Evolutionary conservation across 768 basidiomycete genomes (phyloP).

Genomic region (Tricholoma terreum): DNA sequence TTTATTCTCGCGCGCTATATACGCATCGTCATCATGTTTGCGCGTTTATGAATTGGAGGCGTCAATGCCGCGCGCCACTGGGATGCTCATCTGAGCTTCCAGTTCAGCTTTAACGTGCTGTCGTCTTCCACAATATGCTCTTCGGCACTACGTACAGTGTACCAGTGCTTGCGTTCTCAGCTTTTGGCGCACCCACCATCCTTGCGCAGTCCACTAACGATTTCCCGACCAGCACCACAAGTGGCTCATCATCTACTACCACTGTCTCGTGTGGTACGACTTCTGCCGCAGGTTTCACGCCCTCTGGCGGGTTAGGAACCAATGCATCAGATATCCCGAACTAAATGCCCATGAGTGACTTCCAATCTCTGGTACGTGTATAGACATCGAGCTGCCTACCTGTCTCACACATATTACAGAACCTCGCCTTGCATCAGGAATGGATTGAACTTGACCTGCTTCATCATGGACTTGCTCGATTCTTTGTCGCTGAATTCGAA

Average conservation of each 20-base stretch:
- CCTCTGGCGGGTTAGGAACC: constrained; percentile 19
- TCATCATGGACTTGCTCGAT: constrained; percentile 50
- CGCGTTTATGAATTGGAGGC: background rate
- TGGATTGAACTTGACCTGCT: constrained; percentile 54
- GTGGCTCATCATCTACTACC: background rate
- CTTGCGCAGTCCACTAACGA: background rate
- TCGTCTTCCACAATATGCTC: background rate
- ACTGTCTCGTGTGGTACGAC: no score
- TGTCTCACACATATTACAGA: constrained; percentile 21
- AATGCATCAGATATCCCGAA: constrained; percentile 16
- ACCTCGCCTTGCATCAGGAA: constrained; percentile 49
- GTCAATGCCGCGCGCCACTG: background rate
- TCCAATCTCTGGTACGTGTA: constrained; percentile 42
- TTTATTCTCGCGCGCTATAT: no score
- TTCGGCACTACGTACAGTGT: background rate
- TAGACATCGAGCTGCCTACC: background rate
- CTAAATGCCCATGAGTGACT: constrained; percentile 33
- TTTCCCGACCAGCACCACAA: background rate
- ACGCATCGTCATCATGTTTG: background rate
- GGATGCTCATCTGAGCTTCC: background rate
- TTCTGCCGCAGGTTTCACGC: constrained; percentile 8
- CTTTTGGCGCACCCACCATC: background rate
- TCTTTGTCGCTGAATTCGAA: constrained; percentile 55
- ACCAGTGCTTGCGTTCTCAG: background rate
- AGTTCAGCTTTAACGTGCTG: no score